Conservation (phyloP, 768 basidiomycete genomes). For the Tricholoma hemisulphureum region DNA sequence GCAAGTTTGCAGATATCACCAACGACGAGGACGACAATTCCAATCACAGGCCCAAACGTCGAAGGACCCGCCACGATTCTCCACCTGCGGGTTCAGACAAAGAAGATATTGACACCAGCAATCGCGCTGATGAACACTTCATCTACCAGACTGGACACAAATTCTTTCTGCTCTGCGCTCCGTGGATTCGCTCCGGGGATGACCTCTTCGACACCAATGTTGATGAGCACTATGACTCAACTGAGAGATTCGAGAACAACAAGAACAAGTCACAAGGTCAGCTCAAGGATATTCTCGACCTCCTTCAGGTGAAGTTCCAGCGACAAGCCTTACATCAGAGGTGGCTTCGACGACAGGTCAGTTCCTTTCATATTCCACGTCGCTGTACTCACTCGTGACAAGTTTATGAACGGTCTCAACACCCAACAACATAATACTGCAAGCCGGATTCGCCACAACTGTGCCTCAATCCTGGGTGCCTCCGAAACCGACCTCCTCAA, state of each 20-base stretch:
- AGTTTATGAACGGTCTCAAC: conserved; percentile 15
- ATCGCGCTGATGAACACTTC: conserved; percentile 4
- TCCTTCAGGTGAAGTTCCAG: background rate
- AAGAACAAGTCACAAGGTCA: conserved; percentile 14
- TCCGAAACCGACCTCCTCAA: conserved; percentile 10
- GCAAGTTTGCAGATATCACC: conserved; percentile 12
- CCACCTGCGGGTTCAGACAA: conserved; percentile 1
- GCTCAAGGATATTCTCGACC: conserved; percentile 5
- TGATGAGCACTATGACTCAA: background rate
- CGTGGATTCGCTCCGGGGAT: conserved; percentile 10
- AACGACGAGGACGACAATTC: conserved; percentile 6
- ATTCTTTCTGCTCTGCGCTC: conserved; percentile 9
- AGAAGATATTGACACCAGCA: background rate
- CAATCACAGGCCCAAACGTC: conserved; percentile 5
- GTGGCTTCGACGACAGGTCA: conserved; percentile 3
- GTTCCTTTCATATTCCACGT: background rate
- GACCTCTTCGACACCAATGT: conserved; percentile 4
- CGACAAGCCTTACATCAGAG: background rate
- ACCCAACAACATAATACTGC: conserved; percentile 15
- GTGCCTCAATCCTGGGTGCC: conserved; percentile 10
- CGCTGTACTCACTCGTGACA: background rate
- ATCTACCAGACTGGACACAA: conserved; percentile 15
- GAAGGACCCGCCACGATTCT: conserved; percentile 1
- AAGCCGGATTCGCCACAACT: conserved; percentile 11
- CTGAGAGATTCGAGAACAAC: conserved; percentile 12